Evolutionary conservation across 2,329 filamentous ascomycete genomes (phyloP), one percentile per base, ranked within the genome.

Genomic region (Aspergillus sp.): DNA sequence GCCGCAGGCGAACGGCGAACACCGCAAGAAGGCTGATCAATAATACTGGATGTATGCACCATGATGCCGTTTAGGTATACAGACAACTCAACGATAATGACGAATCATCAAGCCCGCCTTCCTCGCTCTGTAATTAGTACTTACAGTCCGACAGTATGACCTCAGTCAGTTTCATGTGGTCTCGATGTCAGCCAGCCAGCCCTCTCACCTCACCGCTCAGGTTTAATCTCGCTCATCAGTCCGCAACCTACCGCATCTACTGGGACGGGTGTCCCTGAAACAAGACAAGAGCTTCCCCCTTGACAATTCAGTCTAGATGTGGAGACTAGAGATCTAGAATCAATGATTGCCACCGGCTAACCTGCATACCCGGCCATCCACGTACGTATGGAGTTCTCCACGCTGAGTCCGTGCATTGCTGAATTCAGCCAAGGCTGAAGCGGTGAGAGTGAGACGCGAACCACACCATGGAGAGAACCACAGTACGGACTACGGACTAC

Each of bases 281-380:
- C 52, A 54, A 47, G 3, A 27, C 49, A 23, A n/a, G 17, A 35
- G 15, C 19, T 19, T 6, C 14, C 27, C 21, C 33, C 43, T 17
- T 41, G 43, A 54, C 35, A 45, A 54, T 54, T 37, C 24, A 19
- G 43, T 31, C 27, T 23, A 27, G n/a, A 54, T 33, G 37, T 44
- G 39, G 49, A 52, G 37, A 51, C 35, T 21, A 33, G 21, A 39
- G 51, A 54, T 54, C 52, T 54, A 54, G 52, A 41, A 48, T 54
- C 52, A 54, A 54, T 54, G 52, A 54, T 54, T 54, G 52, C 21
- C 52, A 54, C 52, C 52, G 51, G 52, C 52, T 54, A 54, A 54
- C 52, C 52, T 54, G 52, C 52, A 54, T 54, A 54, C 35, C 52
- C 52, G 52, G 35, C 35, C 44, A 41, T 31, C 52, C 44, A 54